These are phyloP conservation scores for Casaregolazyma lundiana DNA, from an alignment of 1,139 yeast species.

Conservation along the genomic window DNA sequence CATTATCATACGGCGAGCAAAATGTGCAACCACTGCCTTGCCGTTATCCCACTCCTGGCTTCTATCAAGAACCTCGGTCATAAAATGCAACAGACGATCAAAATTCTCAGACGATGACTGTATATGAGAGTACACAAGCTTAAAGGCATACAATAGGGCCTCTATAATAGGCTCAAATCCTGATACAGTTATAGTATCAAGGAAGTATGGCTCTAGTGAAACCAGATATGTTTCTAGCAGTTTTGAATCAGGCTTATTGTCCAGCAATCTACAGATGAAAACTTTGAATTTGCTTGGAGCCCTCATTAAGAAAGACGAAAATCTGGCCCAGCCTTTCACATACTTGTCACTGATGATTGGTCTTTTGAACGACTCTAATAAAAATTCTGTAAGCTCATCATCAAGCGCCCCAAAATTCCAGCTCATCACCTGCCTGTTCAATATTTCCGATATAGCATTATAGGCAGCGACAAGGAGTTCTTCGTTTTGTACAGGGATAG, in stretches of 20 bases:
- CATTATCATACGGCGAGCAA: no score
- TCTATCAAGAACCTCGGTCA: neutral
- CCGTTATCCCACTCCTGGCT: neutral
- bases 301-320: constrained; percentile 1
- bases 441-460: neutral
- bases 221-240: neutral
- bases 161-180: constrained; percentile 1
- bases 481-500: neutral
- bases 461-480: neutral
- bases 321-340: constrained; percentile 2
- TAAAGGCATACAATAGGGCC: neutral
- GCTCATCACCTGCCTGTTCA: constrained; percentile 6
- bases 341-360: constrained; percentile 5
- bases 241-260: neutral
- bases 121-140: neutral
- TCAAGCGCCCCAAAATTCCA: constrained; percentile 7
- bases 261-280: neutral
- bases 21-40: constrained; percentile 6
- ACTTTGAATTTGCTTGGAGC: neutral
- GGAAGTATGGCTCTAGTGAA: neutral
- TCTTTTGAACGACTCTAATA: constrained; percentile 1
- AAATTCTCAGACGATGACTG: neutral
- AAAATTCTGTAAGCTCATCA: constrained; percentile 2
- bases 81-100: neutral
- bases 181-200: neutral